Percentiles rank a stretch among this genome's conserved stretches.
Conservation (phyloP, 192 early-diverging fungal species). For the Linnemannia schmuckeri region DNA sequence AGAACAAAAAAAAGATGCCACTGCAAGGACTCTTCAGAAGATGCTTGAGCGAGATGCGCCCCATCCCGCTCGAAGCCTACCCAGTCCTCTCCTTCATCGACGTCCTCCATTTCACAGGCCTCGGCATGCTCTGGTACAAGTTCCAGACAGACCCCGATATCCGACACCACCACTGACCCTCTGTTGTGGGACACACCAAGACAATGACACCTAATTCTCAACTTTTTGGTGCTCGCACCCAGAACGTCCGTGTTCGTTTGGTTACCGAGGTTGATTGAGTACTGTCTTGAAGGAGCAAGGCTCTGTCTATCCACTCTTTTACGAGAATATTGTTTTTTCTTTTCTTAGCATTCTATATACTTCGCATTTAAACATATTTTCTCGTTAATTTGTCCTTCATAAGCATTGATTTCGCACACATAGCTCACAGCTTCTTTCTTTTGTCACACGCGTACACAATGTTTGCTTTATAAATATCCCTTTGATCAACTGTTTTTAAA, state of each 20-base stretch:
- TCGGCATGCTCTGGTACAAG: neutral
- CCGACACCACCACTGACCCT: neutral
- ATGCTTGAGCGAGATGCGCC: neutral
- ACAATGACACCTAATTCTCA: neutral
- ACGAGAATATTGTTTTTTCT: too few relatives aligned
- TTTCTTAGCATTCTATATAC: too few relatives aligned
- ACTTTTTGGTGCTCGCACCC: neutral
- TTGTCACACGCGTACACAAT: too few relatives aligned
- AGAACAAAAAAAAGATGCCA: neutral
- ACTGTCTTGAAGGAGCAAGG: too few relatives aligned
- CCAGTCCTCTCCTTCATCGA: neutral
- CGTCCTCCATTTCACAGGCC: neutral
- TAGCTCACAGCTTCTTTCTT: too few relatives aligned
- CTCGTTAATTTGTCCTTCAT: too few relatives aligned
- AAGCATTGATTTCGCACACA: too few relatives aligned
- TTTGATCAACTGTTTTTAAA: too few relatives aligned
- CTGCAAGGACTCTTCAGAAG: neutral
- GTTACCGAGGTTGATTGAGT: too few relatives aligned
- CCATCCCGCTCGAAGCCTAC: neutral
- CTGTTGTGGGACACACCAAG: neutral
- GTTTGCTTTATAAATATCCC: too few relatives aligned
- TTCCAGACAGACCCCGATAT: neutral
- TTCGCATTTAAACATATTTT: too few relatives aligned
- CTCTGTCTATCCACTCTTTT: too few relatives aligned
- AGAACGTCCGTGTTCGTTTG: neutral